phyloP scores from a whole-genome alignment of 768 basidiomycete genomes.

The Hemileccinum impolitum region DNA sequence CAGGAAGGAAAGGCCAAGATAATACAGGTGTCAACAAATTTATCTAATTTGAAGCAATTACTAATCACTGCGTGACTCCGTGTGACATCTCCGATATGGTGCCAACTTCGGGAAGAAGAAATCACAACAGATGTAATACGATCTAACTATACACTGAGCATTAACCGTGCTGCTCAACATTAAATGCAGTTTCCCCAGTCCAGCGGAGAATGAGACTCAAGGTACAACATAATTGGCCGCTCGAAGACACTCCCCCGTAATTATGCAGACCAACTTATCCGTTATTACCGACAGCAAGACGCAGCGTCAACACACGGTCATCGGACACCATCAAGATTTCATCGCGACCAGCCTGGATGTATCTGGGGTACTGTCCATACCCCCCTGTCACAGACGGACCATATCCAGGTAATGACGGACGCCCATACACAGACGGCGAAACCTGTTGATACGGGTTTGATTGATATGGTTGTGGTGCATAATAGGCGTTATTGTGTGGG shows the following conservation, averaged over 20 bases:
- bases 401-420: constrained; percentile 26
- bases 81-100: too few relatives aligned
- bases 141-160: constrained; percentile 25
- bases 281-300: constrained; percentile 39
- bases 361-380: constrained; percentile 43
- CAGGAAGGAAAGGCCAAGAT: too few relatives aligned
- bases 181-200: constrained; percentile 9
- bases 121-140: constrained; percentile 28
- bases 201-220: constrained; percentile 14
- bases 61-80: too few relatives aligned
- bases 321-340: constrained; percentile 91
- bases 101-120: constrained; percentile 1
- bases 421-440: constrained; percentile 26
- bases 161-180: constrained; percentile 3
- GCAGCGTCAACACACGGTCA: constrained; percentile 74
- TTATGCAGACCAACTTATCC: constrained; percentile 5
- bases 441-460: constrained; percentile 31
- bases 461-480: constrained; percentile 27
- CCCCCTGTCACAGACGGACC: constrained; percentile 19
- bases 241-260: background rate
- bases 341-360: constrained; percentile 58
- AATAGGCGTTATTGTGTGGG: constrained; percentile 35
- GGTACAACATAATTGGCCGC: constrained; percentile 6
- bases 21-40: too few relatives aligned
- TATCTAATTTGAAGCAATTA: too few relatives aligned